Base-by-base conservation (phyloP, 345 rosid genomes). In the Arabis hirsuta region DNA sequence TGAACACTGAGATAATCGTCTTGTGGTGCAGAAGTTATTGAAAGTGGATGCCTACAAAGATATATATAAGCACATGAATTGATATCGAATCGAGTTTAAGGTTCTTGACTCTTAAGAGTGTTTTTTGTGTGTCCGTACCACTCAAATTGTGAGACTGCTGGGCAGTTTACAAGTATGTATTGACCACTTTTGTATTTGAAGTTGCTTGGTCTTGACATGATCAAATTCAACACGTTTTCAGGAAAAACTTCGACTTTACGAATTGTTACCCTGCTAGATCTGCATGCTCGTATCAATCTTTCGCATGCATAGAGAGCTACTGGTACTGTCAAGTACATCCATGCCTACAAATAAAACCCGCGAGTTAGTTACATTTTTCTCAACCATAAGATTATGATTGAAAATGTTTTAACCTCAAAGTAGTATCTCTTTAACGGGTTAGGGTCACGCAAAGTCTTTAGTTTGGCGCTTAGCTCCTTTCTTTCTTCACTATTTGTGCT, bases 111-210 rank as follows among this genome's bases (percentile, higher is more conserved):
- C 24, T 22, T 22, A 22, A 22, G 24, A 22, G 5, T 65, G 7
- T 34, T 34, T 34, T 34, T 19, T 47, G 48, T 46, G 41, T 20
- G 12, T 34, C 1, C 19, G 12, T 66, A 88, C 96, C 96, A 91
- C 68, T 91, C 90, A 36, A 89, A 89, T 12, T 87, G 81, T 24
- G 97, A 91, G 70, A 91, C 92, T 14, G 86, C 84, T 4, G 83
- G 62, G 72, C 97, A 88, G 26, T 88, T 86, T 59, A 91, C 86
- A 59, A 91, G 85, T 91, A 91, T 88, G 92, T 89, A 91, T 54
- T 91, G 97, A 62, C 97, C 97, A 26, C 97, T 91, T 74, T 78
- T 84, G 82, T 91, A 88, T 75, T 76, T 86, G 82, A 91, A 89
- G 2, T 87, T 88, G 14, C 72, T 82, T 10, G 97, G 97, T 80